Percentiles rank a stretch among this genome's conserved stretches.
phyloP scores from a whole-genome alignment of 2,329 filamentous ascomycete species.

The Pseudocercospora crystallina region DNA sequence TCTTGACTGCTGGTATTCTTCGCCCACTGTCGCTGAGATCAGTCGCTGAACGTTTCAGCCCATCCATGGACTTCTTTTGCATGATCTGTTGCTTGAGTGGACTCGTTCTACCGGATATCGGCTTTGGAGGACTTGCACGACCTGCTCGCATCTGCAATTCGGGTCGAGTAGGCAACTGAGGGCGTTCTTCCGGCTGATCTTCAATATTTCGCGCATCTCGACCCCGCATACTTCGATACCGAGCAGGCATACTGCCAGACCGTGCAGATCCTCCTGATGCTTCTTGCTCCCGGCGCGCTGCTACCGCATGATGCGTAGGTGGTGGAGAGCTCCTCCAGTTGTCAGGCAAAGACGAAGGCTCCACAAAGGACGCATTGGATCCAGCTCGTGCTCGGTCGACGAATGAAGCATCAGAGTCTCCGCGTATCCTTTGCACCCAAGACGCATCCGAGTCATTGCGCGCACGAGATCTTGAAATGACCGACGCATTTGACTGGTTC shows the following conservation, averaged over 20 bases:
- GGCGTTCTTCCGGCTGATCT: constrained; percentile 30
- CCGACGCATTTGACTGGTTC: constrained; percentile 25
- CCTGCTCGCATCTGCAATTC: constrained; percentile 33
- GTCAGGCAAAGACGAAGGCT: constrained; percentile 32
- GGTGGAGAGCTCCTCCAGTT: constrained; percentile 7
- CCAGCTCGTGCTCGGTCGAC: constrained; percentile 24
- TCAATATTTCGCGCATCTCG: constrained; percentile 14
- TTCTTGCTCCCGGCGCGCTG: too few species aligned
- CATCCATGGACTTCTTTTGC: constrained; percentile 24
- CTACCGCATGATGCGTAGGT: constrained; percentile 15
- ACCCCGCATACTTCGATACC: constrained; percentile 22
- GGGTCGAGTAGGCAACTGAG: constrained; percentile 33
- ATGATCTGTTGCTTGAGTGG: constrained; percentile 31
- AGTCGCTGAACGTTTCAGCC: constrained; percentile 19
- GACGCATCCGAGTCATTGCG: constrained; percentile 31
- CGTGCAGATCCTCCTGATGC: constrained; percentile 14
- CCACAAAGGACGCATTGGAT: constrained; percentile 31
- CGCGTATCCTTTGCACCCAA: constrained; percentile 26
- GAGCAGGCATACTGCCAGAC: constrained; percentile 25
- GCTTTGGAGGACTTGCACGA: constrained; percentile 29
- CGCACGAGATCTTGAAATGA: constrained; percentile 11
- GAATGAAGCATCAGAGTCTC: constrained; percentile 30
- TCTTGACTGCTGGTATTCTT: constrained; percentile 30
- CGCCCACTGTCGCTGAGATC: constrained; percentile 14
- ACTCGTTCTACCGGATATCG: constrained; percentile 29